Percentiles rank a stretch among this genome's conserved stretches.
phyloP scores from a whole-genome alignment of 1,284 basidiomycete genomes.

The Rhodotorula sp. region DNA sequence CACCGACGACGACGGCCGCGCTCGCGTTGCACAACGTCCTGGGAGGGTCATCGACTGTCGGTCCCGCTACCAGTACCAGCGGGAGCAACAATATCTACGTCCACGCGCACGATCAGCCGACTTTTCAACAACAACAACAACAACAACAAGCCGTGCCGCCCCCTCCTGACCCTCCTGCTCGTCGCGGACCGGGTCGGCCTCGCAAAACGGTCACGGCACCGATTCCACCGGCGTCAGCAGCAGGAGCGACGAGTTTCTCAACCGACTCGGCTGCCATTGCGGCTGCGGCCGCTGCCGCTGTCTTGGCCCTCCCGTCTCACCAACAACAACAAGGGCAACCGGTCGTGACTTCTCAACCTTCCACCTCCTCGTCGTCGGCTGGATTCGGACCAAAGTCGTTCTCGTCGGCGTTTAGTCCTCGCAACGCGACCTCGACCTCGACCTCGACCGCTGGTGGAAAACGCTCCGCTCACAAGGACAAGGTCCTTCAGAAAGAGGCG shows the following conservation, averaged over 20 bases:
- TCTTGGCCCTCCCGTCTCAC: not conserved
- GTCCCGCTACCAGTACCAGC: too few relatives aligned
- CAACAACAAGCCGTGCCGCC: not conserved
- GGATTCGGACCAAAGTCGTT: too few relatives aligned
- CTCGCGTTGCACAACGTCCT: not conserved
- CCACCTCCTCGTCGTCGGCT: too few relatives aligned
- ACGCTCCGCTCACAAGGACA: too few relatives aligned
- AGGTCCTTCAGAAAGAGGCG: too few relatives aligned
- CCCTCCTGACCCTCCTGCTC: not conserved
- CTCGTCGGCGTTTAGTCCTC: too few relatives aligned
- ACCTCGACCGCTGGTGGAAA: too few relatives aligned
- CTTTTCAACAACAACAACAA: not conserved
- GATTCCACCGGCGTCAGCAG: not conserved
- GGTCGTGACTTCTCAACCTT: too few relatives aligned
- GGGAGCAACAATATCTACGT: not conserved
- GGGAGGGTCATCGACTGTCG: too few relatives aligned
- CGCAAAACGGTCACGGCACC: not conserved
- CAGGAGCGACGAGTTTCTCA: not conserved
- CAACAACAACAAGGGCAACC: not conserved
- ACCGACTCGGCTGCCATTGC: not conserved
- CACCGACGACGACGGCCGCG: not conserved
- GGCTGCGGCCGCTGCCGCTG: not conserved
- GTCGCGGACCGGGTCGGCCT: not conserved
- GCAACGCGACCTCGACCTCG: too few relatives aligned
- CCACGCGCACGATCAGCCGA: not conserved